A percentile compares a stretch with the other conserved stretches of the same genome.
phyloP scores from a whole-genome alignment of 2,329 filamentous ascomycete species.

The Pezizomycotina sp. region DNA sequence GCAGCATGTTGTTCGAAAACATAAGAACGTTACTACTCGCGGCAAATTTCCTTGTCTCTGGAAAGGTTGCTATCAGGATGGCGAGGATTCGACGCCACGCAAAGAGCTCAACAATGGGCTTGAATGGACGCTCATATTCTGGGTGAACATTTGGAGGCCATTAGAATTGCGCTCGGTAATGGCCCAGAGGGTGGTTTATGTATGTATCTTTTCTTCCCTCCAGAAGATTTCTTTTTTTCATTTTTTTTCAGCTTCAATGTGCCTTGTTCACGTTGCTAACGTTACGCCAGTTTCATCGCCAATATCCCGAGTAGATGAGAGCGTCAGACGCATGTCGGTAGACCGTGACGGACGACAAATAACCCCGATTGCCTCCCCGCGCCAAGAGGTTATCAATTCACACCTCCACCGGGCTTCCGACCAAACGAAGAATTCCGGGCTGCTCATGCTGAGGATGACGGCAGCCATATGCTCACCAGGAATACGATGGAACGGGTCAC shows the following conservation, averaged over 20 bases:
- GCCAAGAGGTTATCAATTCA: slow-evolving; percentile 21
- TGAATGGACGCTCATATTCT: slow-evolving; percentile 22
- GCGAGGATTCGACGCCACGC: slow-evolving; percentile 5
- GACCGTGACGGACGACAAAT: slow-evolving; percentile 20
- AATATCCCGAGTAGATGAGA: slow-evolving; percentile 15
- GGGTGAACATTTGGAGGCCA: slow-evolving; percentile 18
- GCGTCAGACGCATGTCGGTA: slow-evolving; percentile 15
- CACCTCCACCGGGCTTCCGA: slow-evolving; percentile 21
- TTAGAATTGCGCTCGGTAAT: slow-evolving; percentile 21
- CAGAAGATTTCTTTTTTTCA: not conserved
- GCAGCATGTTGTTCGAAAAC: slow-evolving; percentile 42
- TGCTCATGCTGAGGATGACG: slow-evolving; percentile 8
- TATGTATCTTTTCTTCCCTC: not conserved
- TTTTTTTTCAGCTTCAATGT: not conserved
- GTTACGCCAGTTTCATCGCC: slow-evolving; percentile 17
- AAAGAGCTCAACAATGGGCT: slow-evolving; percentile 21
- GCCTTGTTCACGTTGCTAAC: slow-evolving; percentile 10
- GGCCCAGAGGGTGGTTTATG: slow-evolving; percentile 19
- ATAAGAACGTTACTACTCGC: slow-evolving; percentile 30
- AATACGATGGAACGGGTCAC: slow-evolving; percentile 8
- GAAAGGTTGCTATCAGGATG: slow-evolving; percentile 29
- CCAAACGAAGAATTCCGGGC: slow-evolving; percentile 6
- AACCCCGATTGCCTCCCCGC: slow-evolving; percentile 22
- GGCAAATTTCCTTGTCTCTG: slow-evolving; percentile 34
- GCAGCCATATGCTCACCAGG: slow-evolving; percentile 7